Evolutionary conservation across 306 rosid species (phyloP), one percentile per base, ranked within the genome.

Genomic region (Lupinus albus): DNA sequence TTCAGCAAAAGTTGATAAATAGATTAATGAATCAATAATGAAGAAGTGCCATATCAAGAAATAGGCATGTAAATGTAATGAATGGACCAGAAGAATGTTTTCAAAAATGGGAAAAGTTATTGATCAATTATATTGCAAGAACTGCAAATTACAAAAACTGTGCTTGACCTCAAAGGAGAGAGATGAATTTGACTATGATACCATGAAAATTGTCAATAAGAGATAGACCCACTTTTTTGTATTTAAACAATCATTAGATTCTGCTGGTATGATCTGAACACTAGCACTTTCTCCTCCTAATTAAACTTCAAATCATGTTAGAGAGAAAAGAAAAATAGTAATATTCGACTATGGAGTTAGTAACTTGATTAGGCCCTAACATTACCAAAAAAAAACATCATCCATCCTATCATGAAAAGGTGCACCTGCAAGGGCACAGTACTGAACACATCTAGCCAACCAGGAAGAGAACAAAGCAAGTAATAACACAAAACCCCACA

Each of bases 381-480:
- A 67, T 76, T 81, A 7, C 42, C n/a, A n/a, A 36, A n/a, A 32
- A 32, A 7, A 38, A 38, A 38, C 44, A 38, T 38, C n/a, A n/a
- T n/a, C n/a, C 9, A 38, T 38, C 44, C 45, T 39, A 77, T 79
- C 84, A 74, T 78, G 80, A 73, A 84, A 88, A 81, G 80, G 72
- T 75, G 83, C 44, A 80, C 79, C 84, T 61, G 83, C 79, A 68
- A 79, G 73, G 61, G 58, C 68, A 79, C 84, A 79, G 81, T 81
- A 64, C 82, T 76, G 82, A 78, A 71, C 89, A 76, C 73, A 51
- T 73, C 76, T 83, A 74, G 87, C 87, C 90, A 84, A 86, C 84
- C 68, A 82, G 79, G 77, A 84, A 83, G 83, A 89, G 80, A 84
- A 86, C 92, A 89, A 82, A 86, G 77, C 53, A 25, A 41, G 83